These are phyloP conservation scores for Pythium folliculosum DNA, from an alignment of 352 stramenopile genomes.

Conservation along the genomic window DNA sequence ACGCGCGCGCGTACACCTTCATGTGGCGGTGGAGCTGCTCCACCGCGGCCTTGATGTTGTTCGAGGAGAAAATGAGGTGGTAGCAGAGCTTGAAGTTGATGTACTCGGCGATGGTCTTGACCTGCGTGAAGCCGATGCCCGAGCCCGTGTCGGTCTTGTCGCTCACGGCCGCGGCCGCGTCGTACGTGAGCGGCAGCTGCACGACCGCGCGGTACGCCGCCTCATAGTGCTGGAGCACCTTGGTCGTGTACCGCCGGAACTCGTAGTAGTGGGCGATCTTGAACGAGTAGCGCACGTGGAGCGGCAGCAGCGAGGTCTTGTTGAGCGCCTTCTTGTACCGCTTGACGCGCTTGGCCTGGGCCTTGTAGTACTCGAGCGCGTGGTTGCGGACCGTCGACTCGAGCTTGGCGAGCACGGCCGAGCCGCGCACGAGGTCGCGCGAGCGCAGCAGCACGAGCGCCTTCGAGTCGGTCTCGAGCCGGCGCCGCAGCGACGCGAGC, in stretches of 20 bases:
- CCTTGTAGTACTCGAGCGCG: constrained; percentile 89
- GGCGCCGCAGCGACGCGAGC: constrained; percentile 61
- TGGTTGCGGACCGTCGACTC: constrained; percentile 73
- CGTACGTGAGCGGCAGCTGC: constrained; percentile 48
- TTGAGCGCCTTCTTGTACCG: constrained; percentile 79
- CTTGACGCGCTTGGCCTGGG: constrained; percentile 87
- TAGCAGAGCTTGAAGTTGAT: constrained; percentile 90
- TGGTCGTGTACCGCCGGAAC: constrained; percentile 84
- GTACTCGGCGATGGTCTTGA: constrained; percentile 86
- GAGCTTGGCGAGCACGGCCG: constrained; percentile 67
- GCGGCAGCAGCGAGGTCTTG: constrained; percentile 57
- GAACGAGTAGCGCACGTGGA: constrained; percentile 81
- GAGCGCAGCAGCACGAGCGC: constrained; percentile 63
- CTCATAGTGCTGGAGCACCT: constrained; percentile 87
- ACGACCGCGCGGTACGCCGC: constrained; percentile 70
- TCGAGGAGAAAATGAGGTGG: constrained; percentile 85
- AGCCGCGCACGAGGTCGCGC: constrained; percentile 63
- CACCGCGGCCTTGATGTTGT: constrained; percentile 82
- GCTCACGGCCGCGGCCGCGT: constrained; percentile 29
- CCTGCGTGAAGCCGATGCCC: constrained; percentile 51
- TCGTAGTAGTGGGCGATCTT: constrained; percentile 91
- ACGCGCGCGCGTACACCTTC: constrained; percentile 52
- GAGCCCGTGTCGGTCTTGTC: constrained; percentile 36
- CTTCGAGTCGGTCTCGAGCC: constrained; percentile 77
- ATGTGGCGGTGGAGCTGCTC: constrained; percentile 87